phyloP scores from a whole-genome alignment of 805 yeast species.

The Ogataea zsoltii region DNA sequence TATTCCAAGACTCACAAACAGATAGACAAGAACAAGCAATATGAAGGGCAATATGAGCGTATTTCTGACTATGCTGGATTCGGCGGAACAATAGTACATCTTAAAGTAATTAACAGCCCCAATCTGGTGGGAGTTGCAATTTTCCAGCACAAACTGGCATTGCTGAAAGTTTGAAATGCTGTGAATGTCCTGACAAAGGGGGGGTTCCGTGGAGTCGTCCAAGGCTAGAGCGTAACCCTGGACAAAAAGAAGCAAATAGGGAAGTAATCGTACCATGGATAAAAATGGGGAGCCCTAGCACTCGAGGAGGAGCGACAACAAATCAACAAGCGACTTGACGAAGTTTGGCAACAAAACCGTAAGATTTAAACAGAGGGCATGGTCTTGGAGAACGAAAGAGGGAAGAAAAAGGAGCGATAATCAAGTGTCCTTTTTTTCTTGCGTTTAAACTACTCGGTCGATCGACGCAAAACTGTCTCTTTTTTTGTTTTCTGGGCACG shows the following conservation, averaged over 20 bases:
- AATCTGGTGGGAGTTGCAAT: conserved; percentile 29
- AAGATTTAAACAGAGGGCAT: too few species aligned
- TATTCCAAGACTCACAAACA: conserved; percentile 70
- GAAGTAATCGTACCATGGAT: not conserved
- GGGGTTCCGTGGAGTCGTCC: not conserved
- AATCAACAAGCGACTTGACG: too few species aligned
- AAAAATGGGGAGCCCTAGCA: too few species aligned
- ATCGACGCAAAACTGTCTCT: not conserved
- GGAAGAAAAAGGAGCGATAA: too few species aligned
- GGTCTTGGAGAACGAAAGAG: not conserved
- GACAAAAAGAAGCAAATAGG: not conserved
- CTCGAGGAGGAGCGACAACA: too few species aligned
- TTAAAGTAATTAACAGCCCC: conserved; percentile 33
- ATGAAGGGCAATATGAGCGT: conserved; percentile 26
- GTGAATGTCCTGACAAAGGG: conserved; percentile 23
- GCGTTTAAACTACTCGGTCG: too few species aligned
- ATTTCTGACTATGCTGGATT: conserved; percentile 11
- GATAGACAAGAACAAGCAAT: conserved; percentile 28
- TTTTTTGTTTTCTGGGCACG: not conserved
- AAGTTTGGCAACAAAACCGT: too few species aligned
- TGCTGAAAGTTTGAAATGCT: conserved; percentile 26
- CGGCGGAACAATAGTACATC: conserved; percentile 32
- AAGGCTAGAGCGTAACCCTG: too few species aligned
- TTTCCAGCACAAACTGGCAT: conserved; percentile 29
- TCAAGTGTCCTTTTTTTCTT: too few species aligned